A percentile compares a stretch with the other conserved stretches of the same genome.
phyloP scores from a whole-genome alignment of 192 early-diverging fungal species.

The Oehlia diaphana region DNA sequence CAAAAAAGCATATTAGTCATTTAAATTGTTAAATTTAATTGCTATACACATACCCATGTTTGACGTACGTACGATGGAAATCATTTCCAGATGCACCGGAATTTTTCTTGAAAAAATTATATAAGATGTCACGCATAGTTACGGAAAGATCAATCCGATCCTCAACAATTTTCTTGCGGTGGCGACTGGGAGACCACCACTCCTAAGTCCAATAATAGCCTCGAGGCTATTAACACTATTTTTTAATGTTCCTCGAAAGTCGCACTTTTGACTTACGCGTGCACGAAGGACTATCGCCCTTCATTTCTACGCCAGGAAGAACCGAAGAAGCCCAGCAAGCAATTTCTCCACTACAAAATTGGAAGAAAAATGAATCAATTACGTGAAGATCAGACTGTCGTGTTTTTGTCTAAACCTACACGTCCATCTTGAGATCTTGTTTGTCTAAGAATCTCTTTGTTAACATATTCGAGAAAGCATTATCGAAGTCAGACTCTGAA shows the following conservation, averaged over 20 bases:
- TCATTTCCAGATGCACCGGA: conserved; percentile 24
- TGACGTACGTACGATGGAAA: conserved; percentile 24
- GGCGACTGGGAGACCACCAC: conserved; percentile 30
- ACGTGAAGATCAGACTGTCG: too few relatives aligned
- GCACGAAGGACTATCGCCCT: conserved; percentile 26
- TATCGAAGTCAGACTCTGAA: too few relatives aligned
- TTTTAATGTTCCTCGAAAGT: conserved; percentile 28
- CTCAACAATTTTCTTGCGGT: conserved; percentile 28
- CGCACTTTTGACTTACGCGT: conserved; percentile 30
- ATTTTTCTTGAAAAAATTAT: conserved; percentile 29
- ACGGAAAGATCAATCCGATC: neutral
- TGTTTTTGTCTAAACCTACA: too few relatives aligned
- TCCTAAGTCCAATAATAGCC: conserved; percentile 25
- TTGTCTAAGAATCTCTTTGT: too few relatives aligned
- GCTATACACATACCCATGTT: neutral
- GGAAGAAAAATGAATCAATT: too few relatives aligned
- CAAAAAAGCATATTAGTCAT: neutral
- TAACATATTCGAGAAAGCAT: too few relatives aligned
- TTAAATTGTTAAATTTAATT: too few relatives aligned
- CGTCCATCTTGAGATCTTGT: too few relatives aligned
- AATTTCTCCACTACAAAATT: conserved; percentile 29
- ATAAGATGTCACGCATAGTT: conserved; percentile 13
- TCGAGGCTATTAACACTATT: conserved; percentile 28
- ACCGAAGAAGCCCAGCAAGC: conserved; percentile 30
- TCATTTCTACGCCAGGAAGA: conserved; percentile 25